Conservation (phyloP, 2,329 filamentous ascomycete genomes). For the Fusarium globosum region DNA sequence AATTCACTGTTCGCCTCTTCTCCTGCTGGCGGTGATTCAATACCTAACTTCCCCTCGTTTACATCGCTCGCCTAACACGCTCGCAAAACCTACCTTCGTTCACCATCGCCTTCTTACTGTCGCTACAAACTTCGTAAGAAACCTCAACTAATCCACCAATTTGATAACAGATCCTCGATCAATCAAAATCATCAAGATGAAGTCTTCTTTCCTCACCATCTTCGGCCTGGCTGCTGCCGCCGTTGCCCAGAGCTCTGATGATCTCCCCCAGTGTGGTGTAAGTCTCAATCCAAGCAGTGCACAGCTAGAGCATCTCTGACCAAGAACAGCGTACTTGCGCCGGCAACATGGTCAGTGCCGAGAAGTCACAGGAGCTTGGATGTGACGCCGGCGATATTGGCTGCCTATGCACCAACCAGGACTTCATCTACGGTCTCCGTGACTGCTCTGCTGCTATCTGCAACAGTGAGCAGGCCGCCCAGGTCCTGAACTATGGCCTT, state of each 20-base stretch:
- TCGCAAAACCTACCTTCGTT: slow-evolving; percentile 20
- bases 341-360: slow-evolving; percentile 60
- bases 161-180: slow-evolving; percentile 31
- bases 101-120: slow-evolving; percentile 6
- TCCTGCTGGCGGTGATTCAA: slow-evolving; percentile 28
- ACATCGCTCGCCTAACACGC: slow-evolving; percentile 4
- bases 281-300: slow-evolving; percentile 42
- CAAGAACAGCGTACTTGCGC: slow-evolving; percentile 59
- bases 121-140: slow-evolving; percentile 7
- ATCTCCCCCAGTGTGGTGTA: slow-evolving; percentile 65
- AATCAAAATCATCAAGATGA: slow-evolving; percentile 58
- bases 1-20: slow-evolving; percentile 18
- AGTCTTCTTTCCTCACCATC: slow-evolving; percentile 58
- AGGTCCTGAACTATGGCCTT: slow-evolving; percentile 54
- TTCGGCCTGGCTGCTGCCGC: slow-evolving; percentile 55
- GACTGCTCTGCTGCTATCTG: slow-evolving; percentile 63
- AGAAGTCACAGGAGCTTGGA: slow-evolving; percentile 57
- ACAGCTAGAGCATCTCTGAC: slow-evolving; percentile 15
- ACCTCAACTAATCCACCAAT: slow-evolving; percentile 20
- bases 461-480: slow-evolving; percentile 48
- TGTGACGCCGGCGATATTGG: slow-evolving; percentile 56
- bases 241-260: slow-evolving; percentile 54
- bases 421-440: slow-evolving; percentile 62
- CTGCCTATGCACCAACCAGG: slow-evolving; percentile 60
- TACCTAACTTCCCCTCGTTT: slow-evolving; percentile 2